A percentile compares a stretch with the other conserved stretches of the same genome.
These are phyloP conservation scores for Leptosphaerulina australis DNA, from an alignment of 2,329 filamentous ascomycete species.

Conservation along the genomic window DNA sequence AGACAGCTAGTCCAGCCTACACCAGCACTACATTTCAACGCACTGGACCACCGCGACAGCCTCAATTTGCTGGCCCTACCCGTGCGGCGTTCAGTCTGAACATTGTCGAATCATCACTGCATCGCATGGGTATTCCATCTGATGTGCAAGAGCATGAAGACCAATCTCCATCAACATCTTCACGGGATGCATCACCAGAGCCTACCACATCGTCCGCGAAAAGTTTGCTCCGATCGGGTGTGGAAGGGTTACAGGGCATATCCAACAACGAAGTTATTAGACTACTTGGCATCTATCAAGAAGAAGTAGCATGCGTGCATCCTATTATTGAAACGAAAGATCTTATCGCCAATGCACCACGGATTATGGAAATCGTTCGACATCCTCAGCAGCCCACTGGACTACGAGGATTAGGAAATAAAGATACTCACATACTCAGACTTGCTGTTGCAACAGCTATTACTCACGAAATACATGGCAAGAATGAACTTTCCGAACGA, in stretches of 20 bases:
- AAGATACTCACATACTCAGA: slow-evolving; percentile 25
- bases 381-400: background rate
- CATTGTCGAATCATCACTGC: slow-evolving; percentile 27
- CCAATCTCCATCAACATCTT: slow-evolving; percentile 16
- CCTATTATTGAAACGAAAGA: slow-evolving; percentile 25
- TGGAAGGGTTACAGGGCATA: slow-evolving; percentile 13
- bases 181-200: slow-evolving; percentile 20
- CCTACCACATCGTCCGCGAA: background rate
- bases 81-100: slow-evolving; percentile 30
- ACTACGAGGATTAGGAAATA: slow-evolving; percentile 4
- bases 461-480: slow-evolving; percentile 24
- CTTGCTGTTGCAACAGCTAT: slow-evolving; percentile 27
- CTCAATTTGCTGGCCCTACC: slow-evolving; percentile 30
- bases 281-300: slow-evolving; percentile 25
- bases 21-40: slow-evolving; percentile 13
- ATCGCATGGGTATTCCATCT: slow-evolving; percentile 21
- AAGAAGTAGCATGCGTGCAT: slow-evolving; percentile 25
- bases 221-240: background rate
- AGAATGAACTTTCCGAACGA: slow-evolving; percentile 19
- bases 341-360: slow-evolving; percentile 12
- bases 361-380: slow-evolving; percentile 15
- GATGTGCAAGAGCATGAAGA: slow-evolving; percentile 1
- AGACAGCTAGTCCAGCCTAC: slow-evolving; percentile 13
- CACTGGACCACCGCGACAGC: slow-evolving; percentile 15
- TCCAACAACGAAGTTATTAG: slow-evolving; percentile 18